Percentiles rank a stretch among this genome's conserved stretches.
These are phyloP conservation scores for Colletotrichum scovillei DNA, from an alignment of 2,329 filamentous ascomycete genomes.

Conservation along the genomic window DNA sequence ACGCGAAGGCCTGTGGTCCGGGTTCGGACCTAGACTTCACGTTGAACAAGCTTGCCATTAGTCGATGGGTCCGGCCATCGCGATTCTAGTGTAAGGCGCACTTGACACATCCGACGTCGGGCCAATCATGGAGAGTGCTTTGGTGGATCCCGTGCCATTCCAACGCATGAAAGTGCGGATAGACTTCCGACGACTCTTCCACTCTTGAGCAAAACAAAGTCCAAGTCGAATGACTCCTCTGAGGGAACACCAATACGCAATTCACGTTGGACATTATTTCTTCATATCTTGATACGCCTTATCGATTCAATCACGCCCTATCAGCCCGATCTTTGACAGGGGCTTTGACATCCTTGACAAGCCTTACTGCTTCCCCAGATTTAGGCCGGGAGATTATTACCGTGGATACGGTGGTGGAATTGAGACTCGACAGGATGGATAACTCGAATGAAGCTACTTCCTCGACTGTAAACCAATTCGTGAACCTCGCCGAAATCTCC, in stretches of 20 bases:
- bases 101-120: slow-evolving; percentile 10
- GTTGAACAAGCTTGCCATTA: neutral
- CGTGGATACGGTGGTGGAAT: neutral
- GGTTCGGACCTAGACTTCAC: neutral
- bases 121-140: slow-evolving; percentile 5
- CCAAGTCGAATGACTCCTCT: neutral
- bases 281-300: neutral
- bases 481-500: neutral
- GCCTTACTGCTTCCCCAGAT: neutral
- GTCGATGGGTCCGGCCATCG: neutral
- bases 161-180: slow-evolving; percentile 2
- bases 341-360: neutral
- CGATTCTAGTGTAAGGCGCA: slow-evolving; percentile 28
- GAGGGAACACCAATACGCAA: neutral
- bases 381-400: too few species aligned
- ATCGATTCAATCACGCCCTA: neutral
- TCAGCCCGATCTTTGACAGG: neutral
- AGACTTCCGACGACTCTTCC: slow-evolving; percentile 7
- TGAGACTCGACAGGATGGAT: neutral
- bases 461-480: neutral
- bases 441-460: too few species aligned
- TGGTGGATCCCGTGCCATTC: neutral
- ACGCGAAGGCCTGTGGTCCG: neutral
- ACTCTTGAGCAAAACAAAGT: slow-evolving; percentile 10
- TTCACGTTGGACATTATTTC: neutral